These are phyloP conservation scores for Trichophyton verrucosum DNA, from an alignment of 2,329 filamentous ascomycete genomes.

Conservation along the genomic window DNA sequence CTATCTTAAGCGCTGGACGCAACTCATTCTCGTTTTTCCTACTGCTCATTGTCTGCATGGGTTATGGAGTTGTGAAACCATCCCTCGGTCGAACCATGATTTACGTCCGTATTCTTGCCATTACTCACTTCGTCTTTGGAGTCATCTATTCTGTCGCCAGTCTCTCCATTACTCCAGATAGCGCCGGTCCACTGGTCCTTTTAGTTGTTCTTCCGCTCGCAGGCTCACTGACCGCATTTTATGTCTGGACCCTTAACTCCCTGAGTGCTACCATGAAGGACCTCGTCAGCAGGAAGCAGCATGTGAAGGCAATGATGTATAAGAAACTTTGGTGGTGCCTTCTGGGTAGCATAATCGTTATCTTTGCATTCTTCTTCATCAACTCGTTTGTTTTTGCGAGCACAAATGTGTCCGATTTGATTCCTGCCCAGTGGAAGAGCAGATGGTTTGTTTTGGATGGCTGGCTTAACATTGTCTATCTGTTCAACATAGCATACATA, in stretches of 20 bases:
- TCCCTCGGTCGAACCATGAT: constrained; percentile 88
- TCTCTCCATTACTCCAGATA: constrained; percentile 77
- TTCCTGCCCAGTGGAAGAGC: constrained; percentile 93
- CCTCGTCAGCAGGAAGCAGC: constrained; percentile 85
- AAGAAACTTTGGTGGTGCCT: constrained; percentile 99
- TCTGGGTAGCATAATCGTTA: constrained; percentile 78
- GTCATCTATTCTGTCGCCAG: constrained; percentile 86
- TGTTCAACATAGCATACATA: constrained; percentile 83
- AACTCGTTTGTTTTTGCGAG: constrained; percentile 94
- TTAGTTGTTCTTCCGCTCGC: constrained; percentile 88
- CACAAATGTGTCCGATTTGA: constrained; percentile 71
- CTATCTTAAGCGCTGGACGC: constrained; percentile 78
- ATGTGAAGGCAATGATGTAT: constrained; percentile 90
- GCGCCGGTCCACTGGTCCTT: constrained; percentile 76
- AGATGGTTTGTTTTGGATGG: constrained; percentile 96
- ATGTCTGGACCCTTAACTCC: constrained; percentile 96
- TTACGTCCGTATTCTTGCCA: constrained; percentile 78
- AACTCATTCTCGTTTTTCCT: constrained; percentile 99
- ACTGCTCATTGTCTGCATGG: constrained; percentile 96
- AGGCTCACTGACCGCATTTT: constrained; percentile 86
- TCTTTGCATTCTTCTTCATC: constrained; percentile 97
- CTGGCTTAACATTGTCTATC: constrained; percentile 93
- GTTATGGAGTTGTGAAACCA: constrained; percentile 93
- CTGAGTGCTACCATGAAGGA: constrained; percentile 93
- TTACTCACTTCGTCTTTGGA: constrained; percentile 88